Base-by-base conservation (phyloP, 495 filamentous ascomycete species). In the Hypoxylon perforatum region DNA sequence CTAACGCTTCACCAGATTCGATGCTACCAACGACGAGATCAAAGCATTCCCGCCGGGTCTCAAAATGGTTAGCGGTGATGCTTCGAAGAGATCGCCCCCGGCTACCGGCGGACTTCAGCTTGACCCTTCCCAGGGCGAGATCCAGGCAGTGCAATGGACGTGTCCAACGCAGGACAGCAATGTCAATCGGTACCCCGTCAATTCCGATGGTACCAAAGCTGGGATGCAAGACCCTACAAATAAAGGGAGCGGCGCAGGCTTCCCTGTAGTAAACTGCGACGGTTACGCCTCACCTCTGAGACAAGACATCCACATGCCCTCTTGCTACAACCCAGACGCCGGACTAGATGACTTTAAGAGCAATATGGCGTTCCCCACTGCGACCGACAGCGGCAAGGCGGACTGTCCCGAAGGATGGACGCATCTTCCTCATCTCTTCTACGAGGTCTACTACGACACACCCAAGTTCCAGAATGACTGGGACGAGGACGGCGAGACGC, bases 61-160 rank as follows among this genome's bases (percentile, higher is more conserved):
- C 59, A 87, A 88, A 66, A 92, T 94, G 78, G 57, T 92, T 17
- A 85, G 86, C 52, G 91, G 91, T 28, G 77, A 90, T 70, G 80
- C 87, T 0, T 73, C 58, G 61, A 74, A 81, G 55, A 81, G 86
- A 48, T 72, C 71, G 2, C 61, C 75, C 2, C 79, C 78, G 0
- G 57, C 61, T 5, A 71, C 52, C 8, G 70, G 67, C 8, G 61
- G 41, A 57, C 30, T 39, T 62, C 75, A 75, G 65, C 69, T 72
- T 47, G 76, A 77, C 67, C 78, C 71, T 25, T 77, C 69, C 64
- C 73, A 72, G 56, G 80, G 80, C 0, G 66, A 70, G 9, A 61
- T 80, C 41, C 69, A 77, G 61, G 67, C 78, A 17, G 85, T 82
- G 21, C 57, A 82, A 76, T 73, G 72, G 50, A 75, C 78, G 38